These are phyloP conservation scores for Fusarium sp. DNA, from an alignment of 2,329 filamentous ascomycete genomes.

Conservation along the genomic window DNA sequence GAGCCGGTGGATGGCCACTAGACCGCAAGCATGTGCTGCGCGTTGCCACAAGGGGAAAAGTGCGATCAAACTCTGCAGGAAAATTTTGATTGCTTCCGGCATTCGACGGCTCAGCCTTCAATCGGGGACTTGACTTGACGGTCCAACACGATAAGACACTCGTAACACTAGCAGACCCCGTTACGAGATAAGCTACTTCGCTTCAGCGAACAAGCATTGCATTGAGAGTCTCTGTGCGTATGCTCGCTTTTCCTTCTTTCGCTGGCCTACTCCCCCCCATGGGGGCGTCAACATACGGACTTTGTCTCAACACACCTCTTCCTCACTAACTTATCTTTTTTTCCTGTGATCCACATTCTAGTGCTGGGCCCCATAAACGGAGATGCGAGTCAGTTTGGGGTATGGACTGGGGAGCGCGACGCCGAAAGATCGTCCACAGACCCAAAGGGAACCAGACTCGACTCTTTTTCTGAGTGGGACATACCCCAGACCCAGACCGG, in stretches of 20 bases:
- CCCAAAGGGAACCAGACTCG: constrained; percentile 24
- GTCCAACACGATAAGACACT: constrained; percentile 12
- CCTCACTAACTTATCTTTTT: constrained; percentile 11
- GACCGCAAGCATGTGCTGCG: not conserved
- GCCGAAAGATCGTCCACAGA: constrained; percentile 12
- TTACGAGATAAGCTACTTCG: constrained; percentile 29
- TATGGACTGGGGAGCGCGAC: constrained; percentile 23
- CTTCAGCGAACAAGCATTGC: not conserved
- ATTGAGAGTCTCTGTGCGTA: not conserved
- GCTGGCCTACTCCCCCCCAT: not conserved
- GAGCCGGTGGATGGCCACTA: constrained; percentile 10
- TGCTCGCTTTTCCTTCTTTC: too few relatives aligned
- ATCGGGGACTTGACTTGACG: not conserved
- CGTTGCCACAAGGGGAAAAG: constrained; percentile 5
- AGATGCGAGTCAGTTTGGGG: constrained; percentile 41
- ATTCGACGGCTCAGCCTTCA: constrained; percentile 29
- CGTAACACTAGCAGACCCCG: not conserved
- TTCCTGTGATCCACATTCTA: constrained; percentile 15
- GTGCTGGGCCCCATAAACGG: constrained; percentile 27
- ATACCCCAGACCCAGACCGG: constrained; percentile 22
- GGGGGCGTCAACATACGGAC: constrained; percentile 12
- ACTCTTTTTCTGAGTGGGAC: constrained; percentile 27
- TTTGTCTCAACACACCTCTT: not conserved
- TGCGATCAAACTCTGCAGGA: constrained; percentile 33
- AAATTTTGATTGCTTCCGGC: constrained; percentile 20